Percentiles rank a stretch among this genome's conserved stretches.
Evolutionary conservation across 2,329 filamentous ascomycete genomes (phyloP).

Genomic region (Penicillium sp.): DNA sequence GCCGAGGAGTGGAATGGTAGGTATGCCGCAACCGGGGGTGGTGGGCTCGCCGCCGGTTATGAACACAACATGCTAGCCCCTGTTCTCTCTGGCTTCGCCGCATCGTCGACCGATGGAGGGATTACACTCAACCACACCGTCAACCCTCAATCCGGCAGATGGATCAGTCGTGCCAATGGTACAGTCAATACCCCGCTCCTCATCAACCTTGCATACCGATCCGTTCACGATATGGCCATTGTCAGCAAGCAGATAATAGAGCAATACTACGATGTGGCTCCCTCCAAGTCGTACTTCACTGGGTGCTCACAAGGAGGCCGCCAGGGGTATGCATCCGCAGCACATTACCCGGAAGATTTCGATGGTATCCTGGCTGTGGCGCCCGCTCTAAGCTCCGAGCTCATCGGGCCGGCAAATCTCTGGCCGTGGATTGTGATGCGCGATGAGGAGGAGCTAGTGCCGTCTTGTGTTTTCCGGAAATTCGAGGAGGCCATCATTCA

Average conservation of each 20-base stretch:
- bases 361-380: constrained; percentile 33
- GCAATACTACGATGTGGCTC: constrained; percentile 6
- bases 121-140: constrained; percentile 1
- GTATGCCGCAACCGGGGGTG: background rate
- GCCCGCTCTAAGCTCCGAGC: constrained; percentile 22
- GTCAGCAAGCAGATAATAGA: constrained; percentile 4
- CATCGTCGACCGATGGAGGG: constrained; percentile 1
- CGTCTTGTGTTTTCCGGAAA: constrained; percentile 19
- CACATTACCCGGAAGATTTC: constrained; percentile 28
- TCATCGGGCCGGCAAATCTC: constrained; percentile 11
- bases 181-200: constrained; percentile 8
- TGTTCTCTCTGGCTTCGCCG: background rate
- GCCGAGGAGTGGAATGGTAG: background rate
- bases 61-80: background rate
- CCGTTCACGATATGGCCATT: constrained; percentile 4
- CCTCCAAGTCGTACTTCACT: constrained; percentile 11
- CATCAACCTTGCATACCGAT: constrained; percentile 2
- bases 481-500: constrained; percentile 19
- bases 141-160: constrained; percentile 1
- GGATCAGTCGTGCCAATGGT: background rate
- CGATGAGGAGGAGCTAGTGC: constrained; percentile 3
- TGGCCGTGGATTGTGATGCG: constrained; percentile 25
- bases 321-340: constrained; percentile 24
- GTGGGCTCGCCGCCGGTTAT: background rate
- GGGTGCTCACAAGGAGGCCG: constrained; percentile 29